Base-by-base conservation (phyloP, 179 eudicot species). In the Patellifolia procumbens region DNA sequence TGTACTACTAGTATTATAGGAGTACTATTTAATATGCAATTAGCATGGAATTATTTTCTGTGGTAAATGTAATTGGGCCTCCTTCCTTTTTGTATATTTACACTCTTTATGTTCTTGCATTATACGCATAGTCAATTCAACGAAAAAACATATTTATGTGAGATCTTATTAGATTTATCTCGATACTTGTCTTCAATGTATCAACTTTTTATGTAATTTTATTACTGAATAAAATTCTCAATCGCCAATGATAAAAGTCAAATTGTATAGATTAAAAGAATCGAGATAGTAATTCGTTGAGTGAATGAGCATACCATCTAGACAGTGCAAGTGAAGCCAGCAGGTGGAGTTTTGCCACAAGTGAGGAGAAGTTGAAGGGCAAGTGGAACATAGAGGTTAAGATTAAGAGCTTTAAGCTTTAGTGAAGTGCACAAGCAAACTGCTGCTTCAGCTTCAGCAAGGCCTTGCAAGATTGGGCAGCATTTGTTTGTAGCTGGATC, bases 291-390 rank as follows among this genome's bases (percentile, higher is more conserved):
- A 58, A 22, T 22, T 15, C 7, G 42, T 17, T 6, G 45, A 34
- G 17, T 63, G 45, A 32, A 51, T 10, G 48, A 34, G 42, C 55
- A 42, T 75, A 63, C 76, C 78, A 52, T 73, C 71, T 87, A 94
- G 79, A 94, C 70, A 73, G 94, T 46, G 89, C 98, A 94, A 42
- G 90, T 92, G 87, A 82, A 94, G 59, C 98, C 97, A 78, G 97
- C 89, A 63, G 97, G 98, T 46, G 98, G 98, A 3, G 88, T 81
- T 85, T 92, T 89, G 59, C 98, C 98, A 81, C 98, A 94, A 78
- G 91, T 85, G 87, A 90, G 76, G 70, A 94, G 97, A 19, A 94
- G 87, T 71, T 94, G 87, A 81, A 94, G 92, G 65, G 97, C 98
- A 75, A 94, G 42, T 0, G 98, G 98, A 6, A 90, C 83, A 78